Percentiles rank a stretch among this genome's conserved stretches.
These are phyloP conservation scores for Jacaranda mimosifolia DNA, from an alignment of 257 asterid genomes.

Conservation along the genomic window DNA sequence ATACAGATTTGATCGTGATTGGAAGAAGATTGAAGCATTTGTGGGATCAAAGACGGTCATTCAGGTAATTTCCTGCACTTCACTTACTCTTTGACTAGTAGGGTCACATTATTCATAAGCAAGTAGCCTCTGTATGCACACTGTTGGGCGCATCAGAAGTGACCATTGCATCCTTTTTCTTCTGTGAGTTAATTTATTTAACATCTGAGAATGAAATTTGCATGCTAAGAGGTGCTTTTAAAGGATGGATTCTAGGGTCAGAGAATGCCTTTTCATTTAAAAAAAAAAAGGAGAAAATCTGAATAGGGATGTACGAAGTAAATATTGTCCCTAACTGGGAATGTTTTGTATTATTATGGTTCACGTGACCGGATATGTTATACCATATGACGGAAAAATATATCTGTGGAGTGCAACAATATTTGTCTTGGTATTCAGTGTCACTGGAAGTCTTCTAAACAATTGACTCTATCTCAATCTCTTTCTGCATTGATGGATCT, in stretches of 20 bases:
- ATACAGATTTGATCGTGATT: constrained; percentile 70
- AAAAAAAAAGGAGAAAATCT: too few species aligned
- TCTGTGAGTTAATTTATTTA: background rate
- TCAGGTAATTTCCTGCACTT: constrained; percentile 45
- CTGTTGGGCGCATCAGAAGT: background rate
- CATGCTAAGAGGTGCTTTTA: background rate
- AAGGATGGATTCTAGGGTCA: background rate
- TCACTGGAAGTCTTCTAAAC: background rate
- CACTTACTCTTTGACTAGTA: too few species aligned
- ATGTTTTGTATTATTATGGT: background rate
- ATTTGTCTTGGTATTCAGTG: background rate
- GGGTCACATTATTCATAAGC: too few species aligned
- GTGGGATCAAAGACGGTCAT: constrained; percentile 72
- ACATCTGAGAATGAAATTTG: background rate
- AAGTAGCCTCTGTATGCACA: background rate
- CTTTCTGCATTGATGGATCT: constrained; percentile 18
- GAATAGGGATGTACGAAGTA: too few species aligned
- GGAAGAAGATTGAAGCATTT: constrained; percentile 79
- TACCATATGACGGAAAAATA: background rate
- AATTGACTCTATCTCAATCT: background rate
- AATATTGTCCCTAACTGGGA: background rate
- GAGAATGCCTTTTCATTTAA: too few species aligned
- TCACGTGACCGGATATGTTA: background rate
- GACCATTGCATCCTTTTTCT: background rate
- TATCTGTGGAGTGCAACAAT: background rate